These are phyloP conservation scores for Pezicula radicicola DNA, from an alignment of 2,329 filamentous ascomycete genomes.

Conservation along the genomic window DNA sequence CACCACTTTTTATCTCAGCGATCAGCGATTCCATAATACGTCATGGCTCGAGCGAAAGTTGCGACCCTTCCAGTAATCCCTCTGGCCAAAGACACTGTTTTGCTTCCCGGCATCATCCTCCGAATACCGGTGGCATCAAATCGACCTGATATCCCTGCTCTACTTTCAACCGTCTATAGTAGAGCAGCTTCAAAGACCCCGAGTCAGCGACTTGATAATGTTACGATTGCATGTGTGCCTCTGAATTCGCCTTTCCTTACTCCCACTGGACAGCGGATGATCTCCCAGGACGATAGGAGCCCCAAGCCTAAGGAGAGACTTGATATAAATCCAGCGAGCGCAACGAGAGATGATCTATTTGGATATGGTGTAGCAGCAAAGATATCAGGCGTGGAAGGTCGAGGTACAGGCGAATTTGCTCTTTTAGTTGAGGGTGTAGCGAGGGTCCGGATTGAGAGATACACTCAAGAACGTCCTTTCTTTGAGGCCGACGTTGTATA, in stretches of 20 bases:
- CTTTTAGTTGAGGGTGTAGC: conserved; percentile 83
- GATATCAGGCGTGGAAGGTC: conserved; percentile 74
- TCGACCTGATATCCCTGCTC: conserved; percentile 82
- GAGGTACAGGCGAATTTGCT: conserved; percentile 72
- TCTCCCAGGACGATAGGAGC: conserved; percentile 59
- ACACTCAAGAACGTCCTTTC: conserved; percentile 76
- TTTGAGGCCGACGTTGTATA: conserved; percentile 79
- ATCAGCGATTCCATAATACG: background rate
- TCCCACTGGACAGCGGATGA: conserved; percentile 70
- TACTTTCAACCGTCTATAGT: conserved; percentile 83
- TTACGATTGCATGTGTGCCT: conserved; percentile 86
- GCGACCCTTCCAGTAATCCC: conserved; percentile 70
- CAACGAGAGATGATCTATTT: conserved; percentile 72
- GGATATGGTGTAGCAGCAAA: conserved; percentile 78
- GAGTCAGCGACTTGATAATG: conserved; percentile 58
- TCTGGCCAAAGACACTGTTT: conserved; percentile 73
- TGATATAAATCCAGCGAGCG: conserved; percentile 55
- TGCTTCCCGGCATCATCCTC: conserved; percentile 82
- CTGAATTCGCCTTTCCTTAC: conserved; percentile 73
- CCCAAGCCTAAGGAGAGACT: conserved; percentile 17
- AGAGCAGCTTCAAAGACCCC: conserved; percentile 67
- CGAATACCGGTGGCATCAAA: conserved; percentile 77
- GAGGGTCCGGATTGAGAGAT: conserved; percentile 71
- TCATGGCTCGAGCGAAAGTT: conserved; percentile 10
- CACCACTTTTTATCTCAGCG: too few relatives aligned